Evolutionary conservation across 2,329 filamentous ascomycete genomes (phyloP), one percentile per base, ranked within the genome.

Genomic region (Teratosphaeria destructans): DNA sequence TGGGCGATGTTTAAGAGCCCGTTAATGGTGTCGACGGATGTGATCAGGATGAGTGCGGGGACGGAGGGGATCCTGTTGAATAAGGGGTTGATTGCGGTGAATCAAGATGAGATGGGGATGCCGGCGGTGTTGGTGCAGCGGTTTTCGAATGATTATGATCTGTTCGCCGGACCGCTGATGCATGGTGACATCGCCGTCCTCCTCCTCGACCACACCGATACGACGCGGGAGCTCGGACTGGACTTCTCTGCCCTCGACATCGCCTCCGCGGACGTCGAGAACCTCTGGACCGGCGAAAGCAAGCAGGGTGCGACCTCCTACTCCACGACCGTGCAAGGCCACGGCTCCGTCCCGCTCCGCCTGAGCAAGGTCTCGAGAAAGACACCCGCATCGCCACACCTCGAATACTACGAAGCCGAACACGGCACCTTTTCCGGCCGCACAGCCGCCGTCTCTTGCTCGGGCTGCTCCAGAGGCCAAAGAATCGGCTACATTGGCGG

Each of bases 1-100:
- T 71, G 77, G 77, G 66, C 74, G 55, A 72, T 73, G 61, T 63
- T 77, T 58, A 77, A 76, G 62, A 72, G 69, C 14, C 74, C 74
- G 64, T 64, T 77, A 10, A 55, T 57, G 6, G 54, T 60, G 7
- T 43, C 37, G 37, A 43, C 37, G 10, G 37, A 43, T 43, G 16
- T 43, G 4, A 14, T 43, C 11, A 5, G 37, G 12, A 43, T 43
- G 37, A 43, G 37, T n/a, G 11, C 5, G 12, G 37, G 5, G 12
- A 16, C 37, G 37, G 12, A 43, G 37, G 16, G 16, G 37, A 14
- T 43, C 2, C 16, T 43, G 12, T 12, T 16, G 37, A 43, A 43
- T 5, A 5, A 43, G 37, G 37, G 11, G 12, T 43, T 43, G 37
- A 43, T 43, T n/a, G 37, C 37, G 37, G 11, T 43, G 12, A 43